A percentile compares a stretch with the other conserved stretches of the same genome.
Conservation (phyloP, 73 alveolate species). For the Paramecium sexaurelia region DNA sequence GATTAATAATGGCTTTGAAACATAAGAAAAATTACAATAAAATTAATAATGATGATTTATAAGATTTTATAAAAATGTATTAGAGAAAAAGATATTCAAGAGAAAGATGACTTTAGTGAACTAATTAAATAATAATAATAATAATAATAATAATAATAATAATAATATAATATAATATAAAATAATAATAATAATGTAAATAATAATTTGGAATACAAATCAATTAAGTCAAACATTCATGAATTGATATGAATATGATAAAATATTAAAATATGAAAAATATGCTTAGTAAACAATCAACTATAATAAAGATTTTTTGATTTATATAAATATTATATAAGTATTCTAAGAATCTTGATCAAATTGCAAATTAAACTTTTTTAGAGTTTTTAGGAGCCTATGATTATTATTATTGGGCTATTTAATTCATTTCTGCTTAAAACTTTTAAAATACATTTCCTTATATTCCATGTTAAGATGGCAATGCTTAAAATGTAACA, state of each 20-base stretch:
- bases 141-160: too few species aligned
- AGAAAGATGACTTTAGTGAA: not conserved
- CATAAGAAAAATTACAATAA: not conserved
- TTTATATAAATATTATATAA: not conserved
- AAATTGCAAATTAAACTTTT: constrained; percentile 17
- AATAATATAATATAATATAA: too few species aligned
- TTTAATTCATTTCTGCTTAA: constrained; percentile 7
- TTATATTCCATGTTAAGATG: not conserved
- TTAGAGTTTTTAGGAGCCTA: not conserved
- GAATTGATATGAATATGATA: not conserved
- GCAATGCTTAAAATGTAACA: constrained; percentile 43
- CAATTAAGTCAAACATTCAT: not conserved
- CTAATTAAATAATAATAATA: not conserved
- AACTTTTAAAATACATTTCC: constrained; percentile 7
- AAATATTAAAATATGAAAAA: not conserved
- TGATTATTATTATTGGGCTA: not conserved
- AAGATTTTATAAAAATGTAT: not conserved
- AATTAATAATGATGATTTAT: not conserved
- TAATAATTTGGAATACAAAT: not conserved
- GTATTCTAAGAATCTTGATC: not conserved
- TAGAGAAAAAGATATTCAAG: not conserved
- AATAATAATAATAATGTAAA: too few species aligned
- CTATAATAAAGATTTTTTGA: not conserved
- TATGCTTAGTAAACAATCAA: not conserved
- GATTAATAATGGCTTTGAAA: not conserved